A percentile compares a stretch with the other conserved stretches of the same genome.
Conservation (phyloP, 768 basidiomycete genomes). For the Auricularia sp. region DNA sequence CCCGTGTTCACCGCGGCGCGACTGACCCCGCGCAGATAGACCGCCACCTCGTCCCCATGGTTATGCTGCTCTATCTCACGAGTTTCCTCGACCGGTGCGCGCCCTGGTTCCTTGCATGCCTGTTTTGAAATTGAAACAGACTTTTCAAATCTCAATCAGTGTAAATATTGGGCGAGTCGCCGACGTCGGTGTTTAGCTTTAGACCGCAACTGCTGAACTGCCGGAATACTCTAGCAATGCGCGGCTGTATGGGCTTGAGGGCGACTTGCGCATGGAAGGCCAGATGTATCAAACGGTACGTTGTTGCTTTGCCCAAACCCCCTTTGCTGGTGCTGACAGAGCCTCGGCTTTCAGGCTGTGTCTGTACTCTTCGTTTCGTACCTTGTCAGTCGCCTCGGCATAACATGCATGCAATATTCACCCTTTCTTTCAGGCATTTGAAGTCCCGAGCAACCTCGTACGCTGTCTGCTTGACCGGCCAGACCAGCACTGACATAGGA, state of each 20-base stretch:
- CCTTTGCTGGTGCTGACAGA: neutral
- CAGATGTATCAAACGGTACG: conserved; percentile 7
- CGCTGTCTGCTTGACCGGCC: neutral
- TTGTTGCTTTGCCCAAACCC: neutral
- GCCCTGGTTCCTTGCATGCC: no score
- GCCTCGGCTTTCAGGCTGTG: conserved; percentile 1
- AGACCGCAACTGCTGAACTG: neutral
- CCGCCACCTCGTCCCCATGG: conserved; percentile 7
- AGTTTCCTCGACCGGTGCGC: conserved; percentile 6
- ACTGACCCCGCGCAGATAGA: conserved; percentile 3
- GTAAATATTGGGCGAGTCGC: neutral
- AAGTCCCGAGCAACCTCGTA: conserved; percentile 1
- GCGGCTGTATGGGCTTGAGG: conserved; percentile 10
- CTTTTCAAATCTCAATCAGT: neutral
- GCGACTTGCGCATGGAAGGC: conserved; percentile 4
- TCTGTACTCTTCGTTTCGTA: conserved; percentile 6
- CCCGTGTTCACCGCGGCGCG: no score
- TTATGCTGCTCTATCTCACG: conserved; percentile 7
- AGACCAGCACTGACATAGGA: neutral
- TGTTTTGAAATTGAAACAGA: no score
- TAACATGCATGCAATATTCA: no score
- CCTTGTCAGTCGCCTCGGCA: neutral
- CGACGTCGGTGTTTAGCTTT: neutral
- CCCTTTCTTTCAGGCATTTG: neutral
- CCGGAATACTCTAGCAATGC: conserved; percentile 7